Percentiles rank a stretch among this genome's conserved stretches.
phyloP scores from a whole-genome alignment of 73 alveolate genomes.

The Uronychia setigera region DNA sequence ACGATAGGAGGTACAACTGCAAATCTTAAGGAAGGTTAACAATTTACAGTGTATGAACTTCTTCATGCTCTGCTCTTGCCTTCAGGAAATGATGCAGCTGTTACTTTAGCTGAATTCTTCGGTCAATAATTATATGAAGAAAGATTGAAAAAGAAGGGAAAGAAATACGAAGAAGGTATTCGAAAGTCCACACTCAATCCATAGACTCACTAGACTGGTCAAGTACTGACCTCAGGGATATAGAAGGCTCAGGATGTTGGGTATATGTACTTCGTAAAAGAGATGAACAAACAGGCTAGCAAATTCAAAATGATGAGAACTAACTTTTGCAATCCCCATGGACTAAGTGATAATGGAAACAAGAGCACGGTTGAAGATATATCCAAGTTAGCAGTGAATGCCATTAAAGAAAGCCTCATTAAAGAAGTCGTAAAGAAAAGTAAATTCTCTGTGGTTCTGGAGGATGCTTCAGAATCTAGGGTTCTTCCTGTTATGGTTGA shows the following conservation, averaged over 20 bases:
- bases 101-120: conserved; percentile 15
- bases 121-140: conserved; percentile 26
- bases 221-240: too few relatives aligned
- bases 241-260: too few relatives aligned
- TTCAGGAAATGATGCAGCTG: conserved; percentile 51
- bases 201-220: too few relatives aligned
- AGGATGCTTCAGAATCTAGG: too few relatives aligned
- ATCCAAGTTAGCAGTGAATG: conserved; percentile 36
- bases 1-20: conserved; percentile 62
- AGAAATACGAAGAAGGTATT: conserved; percentile 10
- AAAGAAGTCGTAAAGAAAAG: conserved; percentile 53
- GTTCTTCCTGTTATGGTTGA: too few relatives aligned
- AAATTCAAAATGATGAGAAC: conserved; percentile 44
- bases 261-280: conserved; percentile 61
- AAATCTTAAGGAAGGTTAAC: conserved; percentile 40
- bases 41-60: conserved; percentile 30
- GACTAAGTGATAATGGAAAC: conserved; percentile 59
- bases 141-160: too few relatives aligned
- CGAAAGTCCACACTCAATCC: not conserved
- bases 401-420: conserved; percentile 42
- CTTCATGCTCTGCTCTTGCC: conserved; percentile 70
- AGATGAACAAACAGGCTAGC: conserved; percentile 62
- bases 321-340: conserved; percentile 69
- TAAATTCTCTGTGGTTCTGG: too few relatives aligned
- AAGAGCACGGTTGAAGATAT: conserved; percentile 64